Base-by-base conservation (phyloP, 2,329 filamentous ascomycete species). In the Xylariaceae sp. region DNA sequence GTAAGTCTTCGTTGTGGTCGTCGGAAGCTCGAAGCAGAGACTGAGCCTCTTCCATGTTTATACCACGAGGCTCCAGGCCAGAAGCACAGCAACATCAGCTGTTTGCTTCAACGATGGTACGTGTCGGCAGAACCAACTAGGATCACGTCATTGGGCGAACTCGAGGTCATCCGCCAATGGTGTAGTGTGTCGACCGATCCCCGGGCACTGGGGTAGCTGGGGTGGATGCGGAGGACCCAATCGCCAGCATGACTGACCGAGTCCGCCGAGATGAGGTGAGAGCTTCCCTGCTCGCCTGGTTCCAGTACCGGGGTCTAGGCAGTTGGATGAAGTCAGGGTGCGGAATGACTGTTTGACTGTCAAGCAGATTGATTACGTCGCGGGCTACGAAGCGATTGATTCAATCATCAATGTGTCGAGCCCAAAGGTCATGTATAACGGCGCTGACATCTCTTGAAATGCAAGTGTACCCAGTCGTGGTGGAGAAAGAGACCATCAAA, bases 1-100 rank as follows among this genome's bases (percentile, higher is more conserved):
- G 18, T 10, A 12, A 15, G 47, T 17, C 15, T 41, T 39, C 27
- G 27, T 54, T 50, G 42, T 39, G 33, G 17, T 55, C 51, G 19
- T 17, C 22, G 22, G 19, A 47, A 31, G 44, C 47, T 43, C 12
- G 45, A 47, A 61, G 56, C 19, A 58, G 46, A 38, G 56, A 40
- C 32, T 51, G 46, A 17, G 39, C 47, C 44, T 55, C 54, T 10
- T 53, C 52, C 53, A 58, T 59, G 44, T 45, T 54, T 27, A 27
- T 27, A 27, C 22, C 22, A 27, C 22, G 22, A 27, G 7, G 7
- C 22, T 27, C 22, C 22, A 27, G 22, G 22, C 22, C 22, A 27
- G 47, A 45, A 45, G 6, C 33, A 39, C 35, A 32, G 42, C 17
- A 38, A 10, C 15, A 36, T 12, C 5, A 15, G 33, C 33, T 36